These are phyloP conservation scores for Hirsutella minnesotensis DNA, from an alignment of 2,329 filamentous ascomycete species.

Conservation along the genomic window DNA sequence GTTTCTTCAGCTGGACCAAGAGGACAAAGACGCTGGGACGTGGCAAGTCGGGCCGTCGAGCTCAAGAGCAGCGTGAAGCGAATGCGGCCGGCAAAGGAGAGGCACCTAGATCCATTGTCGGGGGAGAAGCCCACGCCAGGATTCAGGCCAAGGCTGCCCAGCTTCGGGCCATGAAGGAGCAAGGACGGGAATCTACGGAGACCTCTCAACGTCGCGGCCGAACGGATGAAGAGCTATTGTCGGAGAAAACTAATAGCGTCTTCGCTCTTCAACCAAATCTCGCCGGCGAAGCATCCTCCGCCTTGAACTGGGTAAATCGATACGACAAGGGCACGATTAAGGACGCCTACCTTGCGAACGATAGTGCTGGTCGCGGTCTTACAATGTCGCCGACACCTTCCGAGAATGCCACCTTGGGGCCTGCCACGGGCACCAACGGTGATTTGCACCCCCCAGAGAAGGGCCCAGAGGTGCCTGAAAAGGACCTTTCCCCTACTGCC, in stretches of 20 bases:
- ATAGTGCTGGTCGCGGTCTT: conserved; percentile 56
- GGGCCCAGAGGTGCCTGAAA: conserved; percentile 30
- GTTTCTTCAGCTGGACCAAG: conserved; percentile 78
- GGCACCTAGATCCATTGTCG: conserved; percentile 71
- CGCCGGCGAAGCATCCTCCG: conserved; percentile 76
- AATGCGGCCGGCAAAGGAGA: conserved; percentile 27
- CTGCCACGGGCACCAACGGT: conserved; percentile 2
- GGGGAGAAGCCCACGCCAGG: conserved; percentile 80
- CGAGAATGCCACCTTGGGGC: conserved; percentile 17
- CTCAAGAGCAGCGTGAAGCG: conserved; percentile 32
- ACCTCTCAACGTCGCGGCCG: conserved; percentile 36
- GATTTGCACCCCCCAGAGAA: conserved; percentile 1
- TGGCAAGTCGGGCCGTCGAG: conserved; percentile 58
- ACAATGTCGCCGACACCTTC: conserved; percentile 21
- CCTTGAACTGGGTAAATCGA: conserved; percentile 92
- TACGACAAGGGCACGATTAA: conserved; percentile 86
- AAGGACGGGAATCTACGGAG: conserved; percentile 33
- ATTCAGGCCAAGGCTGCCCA: conserved; percentile 86
- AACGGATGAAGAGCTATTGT: conserved; percentile 44
- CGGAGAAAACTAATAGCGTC: conserved; percentile 75
- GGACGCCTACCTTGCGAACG: conserved; percentile 72
- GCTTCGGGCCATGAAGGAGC: conserved; percentile 60
- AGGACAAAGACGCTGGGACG: conserved; percentile 52
- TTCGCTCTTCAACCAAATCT: conserved; percentile 79
- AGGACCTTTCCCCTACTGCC: conserved; percentile 15